Percentiles rank a stretch among this genome's conserved stretches.
phyloP scores from a whole-genome alignment of 2,329 filamentous ascomycete genomes.

The Monilinia fructicola region DNA sequence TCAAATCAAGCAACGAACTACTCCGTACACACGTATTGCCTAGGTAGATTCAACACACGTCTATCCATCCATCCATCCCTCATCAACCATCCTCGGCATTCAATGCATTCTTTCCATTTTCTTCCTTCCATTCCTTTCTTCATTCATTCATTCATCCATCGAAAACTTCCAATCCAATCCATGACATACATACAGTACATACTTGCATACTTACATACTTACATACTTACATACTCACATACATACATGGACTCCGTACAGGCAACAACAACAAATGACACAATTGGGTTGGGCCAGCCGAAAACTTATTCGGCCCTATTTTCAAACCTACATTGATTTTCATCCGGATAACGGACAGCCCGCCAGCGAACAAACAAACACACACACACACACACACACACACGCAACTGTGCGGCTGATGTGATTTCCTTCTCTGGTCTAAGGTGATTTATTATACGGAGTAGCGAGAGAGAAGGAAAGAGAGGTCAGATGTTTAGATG shows the following conservation, averaged over 20 bases:
- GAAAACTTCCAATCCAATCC: neutral
- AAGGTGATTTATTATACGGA: no score
- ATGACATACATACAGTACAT: neutral
- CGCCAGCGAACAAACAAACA: no score
- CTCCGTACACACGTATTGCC: no score
- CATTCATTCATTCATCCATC: neutral
- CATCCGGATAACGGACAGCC: neutral
- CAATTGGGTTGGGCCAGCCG: neutral
- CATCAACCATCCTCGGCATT: neutral
- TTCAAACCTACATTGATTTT: slow-evolving; percentile 16
- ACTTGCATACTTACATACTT: no score
- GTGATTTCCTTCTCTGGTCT: neutral
- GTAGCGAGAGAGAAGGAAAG: no score
- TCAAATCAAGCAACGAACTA: no score
- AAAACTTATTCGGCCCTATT: slow-evolving; percentile 21
- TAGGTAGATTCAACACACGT: no score
- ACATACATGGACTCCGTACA: no score
- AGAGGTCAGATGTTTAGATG: no score
- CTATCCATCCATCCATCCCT: no score
- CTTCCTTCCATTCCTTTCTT: neutral
- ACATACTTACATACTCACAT: no score
- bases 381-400: neutral
- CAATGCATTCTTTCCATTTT: neutral
- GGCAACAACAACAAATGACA: slow-evolving; percentile 17
- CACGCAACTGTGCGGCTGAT: slow-evolving; percentile 15